Conservation (phyloP, 176 grass and related monocot genomes). For the Puccinellia tenuiflora region DNA sequence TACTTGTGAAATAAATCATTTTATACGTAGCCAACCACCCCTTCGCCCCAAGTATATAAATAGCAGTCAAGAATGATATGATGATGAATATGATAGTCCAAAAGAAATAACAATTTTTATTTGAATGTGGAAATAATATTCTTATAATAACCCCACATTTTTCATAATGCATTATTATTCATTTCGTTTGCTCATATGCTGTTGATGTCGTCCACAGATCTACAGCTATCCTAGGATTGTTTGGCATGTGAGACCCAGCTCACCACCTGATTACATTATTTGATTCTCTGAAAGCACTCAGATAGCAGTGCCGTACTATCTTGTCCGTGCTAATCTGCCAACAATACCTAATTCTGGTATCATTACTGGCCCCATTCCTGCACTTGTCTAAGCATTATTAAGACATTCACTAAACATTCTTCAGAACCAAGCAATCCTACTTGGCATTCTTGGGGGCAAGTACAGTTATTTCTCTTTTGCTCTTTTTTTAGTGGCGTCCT, state of each 20-base stretch:
- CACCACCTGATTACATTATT: conserved; percentile 33
- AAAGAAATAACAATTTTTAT: neutral
- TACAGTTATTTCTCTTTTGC: neutral
- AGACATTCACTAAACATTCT: conserved; percentile 37
- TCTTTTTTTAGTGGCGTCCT: neutral
- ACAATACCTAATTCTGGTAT: conserved; percentile 32
- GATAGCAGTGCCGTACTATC: conserved; percentile 5
- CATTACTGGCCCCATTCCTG: conserved; percentile 18
- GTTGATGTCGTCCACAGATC: neutral
- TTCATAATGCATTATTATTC: neutral
- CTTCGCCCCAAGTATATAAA: neutral
- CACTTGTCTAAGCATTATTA: conserved; percentile 28
- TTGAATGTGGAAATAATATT: neutral
- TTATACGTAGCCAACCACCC: neutral
- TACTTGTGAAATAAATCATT: neutral
- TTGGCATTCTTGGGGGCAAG: neutral
- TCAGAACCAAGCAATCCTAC: conserved; percentile 36
- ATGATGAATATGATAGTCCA: neutral
- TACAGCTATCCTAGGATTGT: neutral
- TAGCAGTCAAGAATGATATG: neutral
- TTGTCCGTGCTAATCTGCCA: conserved; percentile 25
- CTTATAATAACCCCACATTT: neutral
- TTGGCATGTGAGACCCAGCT: conserved; percentile 31
- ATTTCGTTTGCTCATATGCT: neutral
- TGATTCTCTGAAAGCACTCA: neutral